Base-by-base conservation (phyloP, 1,284 basidiomycete genomes). In the Leccinum subrobustum region DNA sequence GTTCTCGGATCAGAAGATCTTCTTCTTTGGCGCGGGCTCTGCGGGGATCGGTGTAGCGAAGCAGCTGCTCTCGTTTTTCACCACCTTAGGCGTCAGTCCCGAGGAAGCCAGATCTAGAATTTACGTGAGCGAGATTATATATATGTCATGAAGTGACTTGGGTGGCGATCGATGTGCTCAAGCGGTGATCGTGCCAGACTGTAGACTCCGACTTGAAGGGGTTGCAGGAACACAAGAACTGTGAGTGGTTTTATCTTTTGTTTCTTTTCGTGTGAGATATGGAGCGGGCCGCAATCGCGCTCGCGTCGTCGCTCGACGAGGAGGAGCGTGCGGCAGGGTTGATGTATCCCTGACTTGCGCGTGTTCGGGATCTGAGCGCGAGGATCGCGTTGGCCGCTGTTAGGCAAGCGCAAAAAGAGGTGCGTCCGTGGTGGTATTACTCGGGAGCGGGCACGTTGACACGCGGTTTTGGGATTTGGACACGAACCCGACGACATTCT, bases 21-120 rank as follows among this genome's bases (percentile, higher is more conserved):
- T 94, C 47, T 93, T 93, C 82, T 87, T 92, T 52, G 90, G 90
- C 14, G 88, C 89, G 6, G 89, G 89, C 4, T 89, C 87, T 9
- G 86, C 87, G 1, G 89, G 89, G n/a, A 85, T 90, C 50, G 91
- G 92, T 65, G 91, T 93, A 27, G 91, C 88, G 37, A 89, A 89
- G 74, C 89, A 93, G 67, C 78, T 93, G 58, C 76, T 85, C 70
- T 87, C 87, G 51, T 91, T 91, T 76, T 93, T 92, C 77, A 85
- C 79, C 18, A 73, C 84, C 67, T 69, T 78, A 35, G 89, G 90
- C 8, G 67, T 91, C 72, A 79, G 76, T 25, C 85, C 85, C 67
- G 82, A 89, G 61, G 87, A 91, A 65, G 91, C 91, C 3, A 82
- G 77, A 66, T 79, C 79, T 59, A 79, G 83, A 57, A 89, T 93